Evolutionary conservation across 768 basidiomycete genomes (phyloP), one percentile per base, ranked within the genome.

Genomic region (Hericium erinaceus): DNA sequence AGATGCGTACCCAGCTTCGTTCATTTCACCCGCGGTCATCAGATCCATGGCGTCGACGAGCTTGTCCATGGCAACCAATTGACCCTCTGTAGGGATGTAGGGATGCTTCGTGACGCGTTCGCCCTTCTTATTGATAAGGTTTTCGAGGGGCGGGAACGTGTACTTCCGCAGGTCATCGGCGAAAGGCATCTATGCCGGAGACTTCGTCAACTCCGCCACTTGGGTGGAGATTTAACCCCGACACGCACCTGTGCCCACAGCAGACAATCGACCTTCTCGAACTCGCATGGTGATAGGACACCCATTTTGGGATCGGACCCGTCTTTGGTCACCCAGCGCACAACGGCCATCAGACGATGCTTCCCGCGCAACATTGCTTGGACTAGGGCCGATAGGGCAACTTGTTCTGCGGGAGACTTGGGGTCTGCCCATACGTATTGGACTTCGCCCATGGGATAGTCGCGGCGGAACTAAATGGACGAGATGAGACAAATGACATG

Each of bases 1-100:
- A n/a, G n/a, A 2, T 13, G 49, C 39, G 48, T 65, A 89, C 88
- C 87, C 89, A 4, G 84, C 76, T 33, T 91, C 90, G 60, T 91
- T 82, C 57, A 82, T 82, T 55, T 88, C 88, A 0, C 84, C 88
- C 0, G 80, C 84, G 26, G 81, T 74, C 80, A 81, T 86, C 52
- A 99, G 77, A 66, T 95, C 88, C 92, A 98, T 90, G 9, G 80
- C 77, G 62, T 93, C 88, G 9, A 99, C 92, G 52, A 95, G 86
- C 1, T 80, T 70, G 56, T 87, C 87, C 95, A 99, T 98, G 1
- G 85, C 86, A 20, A 80, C 78, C 52, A 83, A 71, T 66, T 93
- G 91, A 50, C 82, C 80, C 54, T 85, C 74, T 0, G 89, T 93
- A 11, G 94, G 92, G 18, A 98, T 71, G 64, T 85, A 88, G 12